Conservation (phyloP, 164 flowering plant genomes). For the Akebia trifoliata region DNA sequence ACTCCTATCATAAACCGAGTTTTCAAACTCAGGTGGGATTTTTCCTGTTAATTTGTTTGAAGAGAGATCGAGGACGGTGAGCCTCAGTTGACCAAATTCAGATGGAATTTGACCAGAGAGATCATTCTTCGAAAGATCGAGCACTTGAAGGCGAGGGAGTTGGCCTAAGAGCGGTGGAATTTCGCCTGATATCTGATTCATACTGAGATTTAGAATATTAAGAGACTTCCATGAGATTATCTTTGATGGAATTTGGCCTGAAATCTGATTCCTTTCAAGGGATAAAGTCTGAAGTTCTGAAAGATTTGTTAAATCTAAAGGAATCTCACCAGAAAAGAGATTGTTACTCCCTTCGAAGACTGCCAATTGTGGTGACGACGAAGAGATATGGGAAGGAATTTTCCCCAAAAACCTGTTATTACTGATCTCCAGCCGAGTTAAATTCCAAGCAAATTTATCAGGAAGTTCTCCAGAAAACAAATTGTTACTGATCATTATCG, state of each 20-base stretch:
- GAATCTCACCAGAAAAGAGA: slow-evolving; percentile 42
- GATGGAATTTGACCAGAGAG: slow-evolving; percentile 67
- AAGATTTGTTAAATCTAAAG: slow-evolving; percentile 41
- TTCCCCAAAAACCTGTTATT: slow-evolving; percentile 56
- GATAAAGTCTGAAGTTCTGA: slow-evolving; percentile 25
- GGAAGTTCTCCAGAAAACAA: slow-evolving; percentile 52
- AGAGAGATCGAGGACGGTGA: slow-evolving; percentile 53
- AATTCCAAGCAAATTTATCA: slow-evolving; percentile 30
- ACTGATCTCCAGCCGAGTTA: slow-evolving; percentile 42
- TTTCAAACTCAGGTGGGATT: slow-evolving; percentile 52
- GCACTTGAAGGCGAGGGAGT: slow-evolving; percentile 34
- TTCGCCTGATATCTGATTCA: slow-evolving; percentile 53
- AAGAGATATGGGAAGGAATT: slow-evolving; percentile 30
- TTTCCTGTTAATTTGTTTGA: slow-evolving; percentile 57
- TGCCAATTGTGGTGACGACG: slow-evolving; percentile 26
- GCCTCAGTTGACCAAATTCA: slow-evolving; percentile 35
- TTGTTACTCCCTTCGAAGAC: slow-evolving; percentile 59
- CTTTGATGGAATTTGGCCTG: slow-evolving; percentile 53
- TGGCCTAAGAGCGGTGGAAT: slow-evolving; percentile 46
- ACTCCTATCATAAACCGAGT: slow-evolving; percentile 44
- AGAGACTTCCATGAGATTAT: slow-evolving; percentile 53
- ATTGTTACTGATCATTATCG: slow-evolving; percentile 36
- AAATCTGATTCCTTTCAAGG: slow-evolving; percentile 56
- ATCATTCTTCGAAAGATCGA: slow-evolving; percentile 63
- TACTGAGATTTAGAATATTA: slow-evolving; percentile 35